Base-by-base conservation (phyloP, 1,284 basidiomycete species). In the Porphyrellus sp. region DNA sequence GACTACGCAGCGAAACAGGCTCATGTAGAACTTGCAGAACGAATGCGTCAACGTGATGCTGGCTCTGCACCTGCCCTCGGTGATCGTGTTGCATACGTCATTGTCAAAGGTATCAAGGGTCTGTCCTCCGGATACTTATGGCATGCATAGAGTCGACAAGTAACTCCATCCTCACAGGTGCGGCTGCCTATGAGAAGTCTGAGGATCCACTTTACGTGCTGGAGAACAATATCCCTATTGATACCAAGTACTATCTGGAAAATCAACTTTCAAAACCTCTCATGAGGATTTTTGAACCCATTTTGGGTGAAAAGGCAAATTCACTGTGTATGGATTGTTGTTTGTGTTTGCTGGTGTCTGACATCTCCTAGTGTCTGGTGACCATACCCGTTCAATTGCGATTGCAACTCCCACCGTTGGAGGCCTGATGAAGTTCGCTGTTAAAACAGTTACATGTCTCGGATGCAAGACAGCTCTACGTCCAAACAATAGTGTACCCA, bases 171-270 rank as follows among this genome's bases (percentile, higher is more conserved):
- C 40, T 27, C 12, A 1, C 55, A 91, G 91, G 92, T 61, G 94
- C 95, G 24, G 92, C 93, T n/a, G 94, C 94, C 16, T 98, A 96
- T 60, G 95, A 98, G 68, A 97, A 97, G 70, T 96, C 94, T 0
- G 94, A 98, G 67, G 94, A 98, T 65, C 94, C 94, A 0, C 79
- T 98, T 50, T 98, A 92, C 62, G 94, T 98, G 8, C 79, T 98
- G 20, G 94, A 98, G 70, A 92, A 98, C 72, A 98, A 93, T 65
- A 84, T 98, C 37, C 94, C 94, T 0, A 94, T 98, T 54, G 94
- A 98, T 67, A 98, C 95, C 3, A 89, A 91, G 63, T 97, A 98
- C 68, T 98, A 98, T 66, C 81, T 98, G 49, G 95, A 98, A 51
- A 97, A 97, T 62, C 94, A 98, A 65, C 81, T 98, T 0, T 91